Evolutionary conservation across 441 rosid species (phyloP).

Genomic region (Dalechampia spathulata): DNA sequence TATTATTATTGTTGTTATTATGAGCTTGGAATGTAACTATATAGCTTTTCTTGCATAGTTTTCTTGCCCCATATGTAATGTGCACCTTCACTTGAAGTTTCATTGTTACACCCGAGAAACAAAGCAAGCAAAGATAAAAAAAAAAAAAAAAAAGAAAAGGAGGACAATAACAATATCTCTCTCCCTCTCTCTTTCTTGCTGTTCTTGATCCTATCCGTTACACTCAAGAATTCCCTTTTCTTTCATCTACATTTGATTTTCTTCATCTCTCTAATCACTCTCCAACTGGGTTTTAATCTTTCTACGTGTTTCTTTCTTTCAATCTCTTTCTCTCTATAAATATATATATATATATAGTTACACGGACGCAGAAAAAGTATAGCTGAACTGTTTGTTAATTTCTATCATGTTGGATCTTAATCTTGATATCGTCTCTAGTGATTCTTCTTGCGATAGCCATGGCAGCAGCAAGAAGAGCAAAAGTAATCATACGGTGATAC

Average conservation of each 20-base stretch:
- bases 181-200: background rate
- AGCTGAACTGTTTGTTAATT: background rate
- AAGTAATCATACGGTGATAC: background rate
- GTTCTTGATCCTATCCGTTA: constrained; percentile 23
- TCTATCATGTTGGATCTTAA: constrained; percentile 71
- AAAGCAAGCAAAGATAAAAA: too few species aligned
- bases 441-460: constrained; percentile 24
- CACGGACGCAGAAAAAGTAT: background rate
- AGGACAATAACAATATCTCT: too few species aligned
- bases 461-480: background rate
- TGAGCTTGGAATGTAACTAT: too few species aligned
- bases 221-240: background rate
- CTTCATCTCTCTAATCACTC: too few species aligned
- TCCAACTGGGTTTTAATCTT: background rate
- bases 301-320: background rate
- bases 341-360: too few species aligned
- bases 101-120: background rate
- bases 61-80: too few species aligned
- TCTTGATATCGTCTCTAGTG: constrained; percentile 40
- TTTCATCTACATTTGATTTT: background rate
- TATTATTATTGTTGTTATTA: too few species aligned
- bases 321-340: too few species aligned
- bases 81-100: constrained; percentile 12
- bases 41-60: too few species aligned
- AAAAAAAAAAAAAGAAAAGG: background rate